Base-by-base conservation (phyloP, 2,329 filamentous ascomycete species). In the Alternaria arborescens region DNA sequence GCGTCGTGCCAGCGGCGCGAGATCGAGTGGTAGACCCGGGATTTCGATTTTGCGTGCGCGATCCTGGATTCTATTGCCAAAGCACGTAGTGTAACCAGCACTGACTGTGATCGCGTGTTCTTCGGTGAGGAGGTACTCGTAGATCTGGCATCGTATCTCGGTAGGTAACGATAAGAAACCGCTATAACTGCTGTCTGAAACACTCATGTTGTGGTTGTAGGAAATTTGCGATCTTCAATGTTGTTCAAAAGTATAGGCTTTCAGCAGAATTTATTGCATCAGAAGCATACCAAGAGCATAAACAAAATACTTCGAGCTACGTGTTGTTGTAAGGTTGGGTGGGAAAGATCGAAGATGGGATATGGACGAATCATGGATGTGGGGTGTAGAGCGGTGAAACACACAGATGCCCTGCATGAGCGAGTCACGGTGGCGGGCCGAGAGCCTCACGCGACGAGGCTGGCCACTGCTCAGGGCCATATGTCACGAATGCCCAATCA, bases 101-200 rank as follows among this genome's bases (percentile, higher is more conserved):
- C 76, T 74, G n/a, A 82, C 75, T 16, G 80, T 81, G 32, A 81
- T 73, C 16, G 66, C 63, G 28, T 75, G 69, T 32, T 69, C 62
- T 55, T 79, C 77, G 57, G 74, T 68, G 24, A 81, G 71, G 18
- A 78, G 75, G 58, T 77, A 77, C 34, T 76, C 72, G 70, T 82
- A 82, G 51, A 82, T 80, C 16, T 76, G 69, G 38, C 81, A 79
- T 44, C 80, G 75, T 24, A 82, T 64, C 68, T 82, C 80, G 20
- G 75, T 70, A 5, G 80, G 79, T 14, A 82, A 50, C 7, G 64
- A 63, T 20, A 71, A 61, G 41, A 72, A 65, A 38, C 60, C 66
- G 38, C 67, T 65, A 46, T 64, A 57, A 16, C 41, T 40, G 50
- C 46, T 53, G 18, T 59, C 42, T 11, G 50, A 32, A n/a, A 26